A percentile compares a stretch with the other conserved stretches of the same genome.
Conservation (phyloP, 495 filamentous ascomycete genomes). For the Trichoderma parareesei region DNA sequence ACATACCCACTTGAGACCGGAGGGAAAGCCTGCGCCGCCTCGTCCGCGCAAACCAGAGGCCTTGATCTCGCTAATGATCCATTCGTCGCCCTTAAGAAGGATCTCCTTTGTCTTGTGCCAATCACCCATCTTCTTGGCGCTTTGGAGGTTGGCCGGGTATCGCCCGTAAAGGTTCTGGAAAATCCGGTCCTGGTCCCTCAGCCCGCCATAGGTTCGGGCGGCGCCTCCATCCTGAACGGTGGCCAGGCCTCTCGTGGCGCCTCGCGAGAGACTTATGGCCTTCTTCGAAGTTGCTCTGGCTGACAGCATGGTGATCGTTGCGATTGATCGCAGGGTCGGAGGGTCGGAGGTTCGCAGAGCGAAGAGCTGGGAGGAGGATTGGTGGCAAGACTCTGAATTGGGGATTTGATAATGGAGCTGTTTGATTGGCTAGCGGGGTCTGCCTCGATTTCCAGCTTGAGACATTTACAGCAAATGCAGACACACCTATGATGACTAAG, state of each 20-base stretch:
- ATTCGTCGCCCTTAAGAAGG: slow-evolving; percentile 90
- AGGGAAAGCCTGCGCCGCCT: slow-evolving; percentile 96
- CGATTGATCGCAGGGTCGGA: neutral
- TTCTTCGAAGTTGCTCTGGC: slow-evolving; percentile 8
- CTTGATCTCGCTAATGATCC: slow-evolving; percentile 97
- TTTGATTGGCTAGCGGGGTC: neutral
- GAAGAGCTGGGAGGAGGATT: neutral
- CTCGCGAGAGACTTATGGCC: slow-evolving; percentile 18
- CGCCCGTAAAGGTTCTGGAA: slow-evolving; percentile 97
- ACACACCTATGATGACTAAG: neutral
- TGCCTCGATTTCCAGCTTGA: neutral
- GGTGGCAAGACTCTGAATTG: slow-evolving; percentile 1
- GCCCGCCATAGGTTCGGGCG: slow-evolving; percentile 71
- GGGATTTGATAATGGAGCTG: slow-evolving; percentile 6
- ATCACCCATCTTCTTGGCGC: slow-evolving; percentile 96
- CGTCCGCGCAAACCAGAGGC: slow-evolving; percentile 89
- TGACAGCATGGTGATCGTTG: slow-evolving; percentile 10
- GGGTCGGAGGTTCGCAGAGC: neutral
- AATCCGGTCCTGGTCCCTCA: slow-evolving; percentile 93
- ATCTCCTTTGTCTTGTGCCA: slow-evolving; percentile 99
- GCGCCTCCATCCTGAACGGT: slow-evolving; percentile 76
- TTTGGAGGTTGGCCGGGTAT: slow-evolving; percentile 82
- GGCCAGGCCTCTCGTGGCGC: slow-evolving; percentile 47
- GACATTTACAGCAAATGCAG: neutral
- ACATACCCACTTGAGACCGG: slow-evolving; percentile 93